Evolutionary conservation across 1,284 basidiomycete genomes (phyloP).

Genomic region (Xerocomus amazonicus): DNA sequence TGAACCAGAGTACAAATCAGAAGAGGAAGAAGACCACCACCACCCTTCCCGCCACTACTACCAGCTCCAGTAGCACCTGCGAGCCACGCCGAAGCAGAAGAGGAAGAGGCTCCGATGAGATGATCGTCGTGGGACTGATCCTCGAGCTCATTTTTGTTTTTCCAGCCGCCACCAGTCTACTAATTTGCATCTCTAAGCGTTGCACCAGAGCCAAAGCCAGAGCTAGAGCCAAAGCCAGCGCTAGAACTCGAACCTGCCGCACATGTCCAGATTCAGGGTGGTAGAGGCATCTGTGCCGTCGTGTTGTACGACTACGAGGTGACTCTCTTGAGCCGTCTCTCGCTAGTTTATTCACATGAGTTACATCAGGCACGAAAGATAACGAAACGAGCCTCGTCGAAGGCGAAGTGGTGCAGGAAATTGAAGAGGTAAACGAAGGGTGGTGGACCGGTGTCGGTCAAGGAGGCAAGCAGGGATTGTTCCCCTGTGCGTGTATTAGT

Average conservation of each 20-base stretch:
- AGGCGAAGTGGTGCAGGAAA: conserved; percentile 56
- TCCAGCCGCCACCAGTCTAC: no score
- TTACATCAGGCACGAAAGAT: conserved; percentile 63
- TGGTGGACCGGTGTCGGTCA: conserved; percentile 80
- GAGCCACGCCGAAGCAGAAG: no score
- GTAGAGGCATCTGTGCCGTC: conserved; percentile 56
- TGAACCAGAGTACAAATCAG: no score
- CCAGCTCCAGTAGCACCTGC: no score
- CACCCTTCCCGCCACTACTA: no score
- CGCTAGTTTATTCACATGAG: neutral
- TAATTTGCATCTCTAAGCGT: no score
- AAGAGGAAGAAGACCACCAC: no score
- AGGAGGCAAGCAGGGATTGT: conserved; percentile 66
- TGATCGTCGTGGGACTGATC: no score
- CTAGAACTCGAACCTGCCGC: conserved; percentile 30
- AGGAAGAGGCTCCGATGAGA: no score
- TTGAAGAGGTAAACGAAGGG: conserved; percentile 82
- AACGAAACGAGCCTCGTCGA: conserved; percentile 81
- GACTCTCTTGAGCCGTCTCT: conserved; percentile 2
- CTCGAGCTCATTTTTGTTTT: no score
- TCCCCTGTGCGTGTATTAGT: conserved; percentile 61
- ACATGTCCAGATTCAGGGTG: conserved; percentile 29
- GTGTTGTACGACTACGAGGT: conserved; percentile 80
- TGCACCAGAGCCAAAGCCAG: no score
- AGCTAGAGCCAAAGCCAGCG: no score